Percentiles rank a stretch among this genome's conserved stretches.
Conservation (phyloP, 805 yeast genomes). For the Candida krabiensis region DNA sequence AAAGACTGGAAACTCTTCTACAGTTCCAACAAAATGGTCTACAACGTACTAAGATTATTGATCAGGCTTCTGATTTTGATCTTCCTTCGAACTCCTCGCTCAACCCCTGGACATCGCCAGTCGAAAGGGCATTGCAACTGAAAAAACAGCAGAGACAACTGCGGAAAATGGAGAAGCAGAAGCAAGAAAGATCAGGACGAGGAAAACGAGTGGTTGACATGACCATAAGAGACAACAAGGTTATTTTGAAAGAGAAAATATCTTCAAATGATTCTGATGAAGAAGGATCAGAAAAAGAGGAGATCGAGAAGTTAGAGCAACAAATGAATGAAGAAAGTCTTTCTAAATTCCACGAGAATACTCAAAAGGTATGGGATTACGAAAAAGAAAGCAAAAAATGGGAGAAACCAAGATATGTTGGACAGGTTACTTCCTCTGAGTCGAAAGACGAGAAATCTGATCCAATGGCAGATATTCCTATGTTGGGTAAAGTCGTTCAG, state of each 20-base stretch:
- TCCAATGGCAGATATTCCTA: conserved; percentile 8
- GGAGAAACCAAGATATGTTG: conserved; percentile 40
- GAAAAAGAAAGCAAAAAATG: conserved; percentile 54
- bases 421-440: conserved; percentile 1
- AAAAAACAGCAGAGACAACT: conserved; percentile 80
- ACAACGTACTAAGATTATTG: conserved; percentile 89
- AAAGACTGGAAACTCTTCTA: conserved; percentile 68
- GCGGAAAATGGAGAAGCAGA: conserved; percentile 61
- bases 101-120: conserved; percentile 81
- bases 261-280: conserved; percentile 24
- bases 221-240: conserved; percentile 80
- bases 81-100: conserved; percentile 44
- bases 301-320: conserved; percentile 32
- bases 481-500: conserved; percentile 27
- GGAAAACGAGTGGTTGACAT: conserved; percentile 76
- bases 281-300: conserved; percentile 35
- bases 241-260: conserved; percentile 54
- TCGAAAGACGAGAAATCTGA: conserved; percentile 2
- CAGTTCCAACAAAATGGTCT: conserved; percentile 84
- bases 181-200: conserved; percentile 63
- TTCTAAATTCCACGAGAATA: conserved; percentile 30
- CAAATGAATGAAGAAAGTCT: conserved; percentile 38
- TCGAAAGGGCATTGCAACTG: conserved; percentile 83
- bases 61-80: conserved; percentile 87
- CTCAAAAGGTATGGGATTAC: conserved; percentile 55